These are phyloP conservation scores for Quercus dentata DNA, from an alignment of 306 rosid genomes.

Conservation along the genomic window DNA sequence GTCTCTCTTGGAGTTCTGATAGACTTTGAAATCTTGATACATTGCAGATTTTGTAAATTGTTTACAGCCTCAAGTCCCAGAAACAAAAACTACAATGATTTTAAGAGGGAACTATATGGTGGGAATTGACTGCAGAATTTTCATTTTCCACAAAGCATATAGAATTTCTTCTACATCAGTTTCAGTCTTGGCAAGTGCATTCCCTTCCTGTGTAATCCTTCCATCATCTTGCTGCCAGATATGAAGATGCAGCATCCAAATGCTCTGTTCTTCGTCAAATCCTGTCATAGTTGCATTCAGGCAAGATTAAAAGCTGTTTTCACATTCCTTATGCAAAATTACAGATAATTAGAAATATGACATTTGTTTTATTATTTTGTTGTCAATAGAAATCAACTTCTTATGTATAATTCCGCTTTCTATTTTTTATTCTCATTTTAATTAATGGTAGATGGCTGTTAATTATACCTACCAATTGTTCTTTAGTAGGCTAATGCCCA, in stretches of 20 bases:
- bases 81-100: conserved; percentile 2
- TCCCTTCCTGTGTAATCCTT: conserved; percentile 21
- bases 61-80: background rate
- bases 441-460: background rate
- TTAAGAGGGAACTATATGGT: background rate
- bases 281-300: conserved; percentile 40
- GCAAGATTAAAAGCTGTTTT: conserved; percentile 17
- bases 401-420: background rate
- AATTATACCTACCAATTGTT: background rate
- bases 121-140: background rate
- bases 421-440: background rate
- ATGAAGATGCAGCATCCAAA: conserved; percentile 50
- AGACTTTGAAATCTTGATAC: conserved; percentile 20
- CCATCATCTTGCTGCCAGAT: conserved; percentile 30
- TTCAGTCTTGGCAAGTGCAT: conserved; percentile 29
- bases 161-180: conserved; percentile 20
- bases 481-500: background rate
- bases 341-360: background rate
- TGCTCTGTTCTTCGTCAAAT: conserved; percentile 31
- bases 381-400: background rate
- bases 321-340: conserved; percentile 9
- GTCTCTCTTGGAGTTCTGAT: conserved; percentile 17
- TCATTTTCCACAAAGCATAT: background rate
- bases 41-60: conserved; percentile 14
- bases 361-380: background rate